A percentile compares a stretch with the other conserved stretches of the same genome.
These are phyloP conservation scores for Botrytis fragariae DNA, from an alignment of 2,329 filamentous ascomycete species.

Conservation along the genomic window DNA sequence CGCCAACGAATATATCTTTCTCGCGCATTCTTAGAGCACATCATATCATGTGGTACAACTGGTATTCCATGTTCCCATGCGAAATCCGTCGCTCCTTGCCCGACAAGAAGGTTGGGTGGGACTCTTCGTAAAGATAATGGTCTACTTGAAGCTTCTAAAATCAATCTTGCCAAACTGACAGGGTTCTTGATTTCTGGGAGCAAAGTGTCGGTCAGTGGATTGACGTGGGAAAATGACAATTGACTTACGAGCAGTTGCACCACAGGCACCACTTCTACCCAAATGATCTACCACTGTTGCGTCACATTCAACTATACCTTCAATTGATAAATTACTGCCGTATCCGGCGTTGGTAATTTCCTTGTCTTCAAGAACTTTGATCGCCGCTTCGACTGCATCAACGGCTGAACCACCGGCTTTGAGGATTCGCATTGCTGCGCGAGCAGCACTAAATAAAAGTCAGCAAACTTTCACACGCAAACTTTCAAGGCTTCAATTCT, in stretches of 20 bases:
- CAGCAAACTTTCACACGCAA: constrained; percentile 26
- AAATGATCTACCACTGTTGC: constrained; percentile 89
- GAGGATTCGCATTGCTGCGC: constrained; percentile 76
- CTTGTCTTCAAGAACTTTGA: constrained; percentile 84
- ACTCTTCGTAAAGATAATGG: constrained; percentile 83
- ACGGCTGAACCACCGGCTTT: constrained; percentile 75
- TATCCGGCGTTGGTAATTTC: constrained; percentile 97
- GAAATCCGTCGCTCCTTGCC: constrained; percentile 82
- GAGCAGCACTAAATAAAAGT: constrained; percentile 63
- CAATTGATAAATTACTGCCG: constrained; percentile 89
- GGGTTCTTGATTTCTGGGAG: constrained; percentile 82
- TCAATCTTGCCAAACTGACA: constrained; percentile 77
- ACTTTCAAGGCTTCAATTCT: background rate
- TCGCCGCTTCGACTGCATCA: constrained; percentile 85
- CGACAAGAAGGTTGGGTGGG: constrained; percentile 87
- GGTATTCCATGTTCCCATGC: constrained; percentile 75
- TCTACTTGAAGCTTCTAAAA: constrained; percentile 74
- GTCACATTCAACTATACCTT: constrained; percentile 91
- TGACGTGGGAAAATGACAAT: background rate
- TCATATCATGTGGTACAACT: constrained; percentile 67
- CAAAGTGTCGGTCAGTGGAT: background rate
- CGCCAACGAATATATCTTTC: constrained; percentile 80
- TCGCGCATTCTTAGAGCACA: constrained; percentile 76
- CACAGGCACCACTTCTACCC: constrained; percentile 88
- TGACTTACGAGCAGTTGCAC: constrained; percentile 81